Base-by-base conservation (phyloP, 768 basidiomycete genomes). In the Boletus tomentosulus region DNA sequence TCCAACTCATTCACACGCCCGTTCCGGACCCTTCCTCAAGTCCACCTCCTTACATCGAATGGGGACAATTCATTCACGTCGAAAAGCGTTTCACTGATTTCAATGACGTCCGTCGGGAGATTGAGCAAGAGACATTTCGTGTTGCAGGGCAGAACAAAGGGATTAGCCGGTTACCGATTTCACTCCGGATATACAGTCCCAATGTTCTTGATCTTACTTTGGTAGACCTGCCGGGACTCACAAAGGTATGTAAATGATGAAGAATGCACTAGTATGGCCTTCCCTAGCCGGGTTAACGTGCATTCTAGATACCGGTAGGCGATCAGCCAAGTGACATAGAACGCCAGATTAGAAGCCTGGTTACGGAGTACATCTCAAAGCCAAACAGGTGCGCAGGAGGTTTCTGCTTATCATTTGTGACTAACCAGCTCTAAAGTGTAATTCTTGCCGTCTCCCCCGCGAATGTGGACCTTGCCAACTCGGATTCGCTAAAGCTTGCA, bases 91-190 rank as follows among this genome's bases (percentile, higher is more conserved):
- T 94, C 73, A 94, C 92, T n/a, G 96, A 98, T 66, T 98, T 95
- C 65, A 76, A 81, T 43, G 96, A 98, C 63, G 89, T 98, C 59
- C 81, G 96, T 38, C 89, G 87, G 60, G 97, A 99, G 75, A 99
- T 99, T 55, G 97, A 99, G 71, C 87, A 91, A 67, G 97, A 99
- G 76, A 99, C 97, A 2, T 94, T 87, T 70, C 78, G 97, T 42
- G 95, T 99, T 16, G 97, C 97, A 0, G 97, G 97, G 0, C 95
- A 98, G 76, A 98, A 98, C 73, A 99, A 98, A 73, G 97, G 97
- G 43, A 88, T 99, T 55, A 95, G 92, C 74, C 94, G 95, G 68
- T 71, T 97, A 45, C 95, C 96, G 2, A 98, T 98, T 64, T 92
- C 94, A 54, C 78, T 99, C 45, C 83, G 92, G 68, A 97, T 99